These are phyloP conservation scores for Heliamphora exappendiculata DNA, from an alignment of 148 eudicot species.

Conservation along the genomic window DNA sequence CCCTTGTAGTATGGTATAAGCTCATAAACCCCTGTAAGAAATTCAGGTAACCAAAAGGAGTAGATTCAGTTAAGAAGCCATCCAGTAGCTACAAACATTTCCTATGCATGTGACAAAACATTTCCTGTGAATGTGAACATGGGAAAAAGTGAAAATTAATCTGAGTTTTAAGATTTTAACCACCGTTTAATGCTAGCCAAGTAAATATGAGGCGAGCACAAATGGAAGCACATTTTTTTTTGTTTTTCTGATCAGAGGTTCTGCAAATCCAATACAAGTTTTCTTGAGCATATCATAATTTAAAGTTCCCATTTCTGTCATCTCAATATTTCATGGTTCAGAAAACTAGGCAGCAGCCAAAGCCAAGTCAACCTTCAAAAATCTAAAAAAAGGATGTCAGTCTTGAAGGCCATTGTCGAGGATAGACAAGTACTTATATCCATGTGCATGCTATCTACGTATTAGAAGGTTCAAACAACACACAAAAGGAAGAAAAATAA, in stretches of 20 bases:
- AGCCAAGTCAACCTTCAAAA: not conserved
- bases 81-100: not conserved
- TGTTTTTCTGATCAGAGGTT: not conserved
- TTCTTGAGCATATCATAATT: not conserved
- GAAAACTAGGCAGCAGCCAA: not conserved
- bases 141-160: not conserved
- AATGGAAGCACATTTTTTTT: not conserved
- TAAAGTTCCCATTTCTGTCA: not conserved
- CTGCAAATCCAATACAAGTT: not conserved
- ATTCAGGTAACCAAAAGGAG: conserved; percentile 10
- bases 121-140: not conserved
- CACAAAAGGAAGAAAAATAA: not conserved
- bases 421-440: not conserved
- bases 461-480: conserved; percentile 4
- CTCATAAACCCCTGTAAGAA: conserved; percentile 71
- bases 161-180: not conserved
- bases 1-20: conserved; percentile 95
- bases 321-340: not conserved
- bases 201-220: not conserved
- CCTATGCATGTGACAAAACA: not conserved
- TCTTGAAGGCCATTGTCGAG: not conserved
- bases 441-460: not conserved
- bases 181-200: not conserved
- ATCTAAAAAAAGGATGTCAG: not conserved
- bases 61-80: conserved; percentile 3